Percentiles rank a stretch among this genome's conserved stretches.
phyloP scores from a whole-genome alignment of 2,329 filamentous ascomycete species.

The Fusarium sp. region DNA sequence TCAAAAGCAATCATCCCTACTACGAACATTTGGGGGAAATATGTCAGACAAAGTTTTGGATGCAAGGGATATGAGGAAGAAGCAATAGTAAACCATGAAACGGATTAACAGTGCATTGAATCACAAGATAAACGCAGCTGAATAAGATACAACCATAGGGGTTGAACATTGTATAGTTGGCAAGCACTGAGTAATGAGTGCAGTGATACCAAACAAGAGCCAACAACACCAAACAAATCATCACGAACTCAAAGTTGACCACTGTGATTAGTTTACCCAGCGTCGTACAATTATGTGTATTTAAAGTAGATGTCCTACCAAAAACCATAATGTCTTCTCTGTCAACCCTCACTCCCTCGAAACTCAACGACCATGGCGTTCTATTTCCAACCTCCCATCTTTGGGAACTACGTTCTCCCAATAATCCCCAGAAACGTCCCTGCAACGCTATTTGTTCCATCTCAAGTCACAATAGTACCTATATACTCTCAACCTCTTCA shows the following conservation, averaged over 20 bases:
- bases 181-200: background rate
- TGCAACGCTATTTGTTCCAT: background rate
- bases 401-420: constrained; percentile 21
- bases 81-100: background rate
- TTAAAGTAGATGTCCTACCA: background rate
- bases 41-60: background rate
- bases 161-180: background rate
- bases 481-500: constrained; percentile 1
- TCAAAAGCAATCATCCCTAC: background rate
- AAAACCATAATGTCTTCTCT: background rate
- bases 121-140: background rate
- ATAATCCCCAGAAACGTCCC: background rate
- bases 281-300: background rate
- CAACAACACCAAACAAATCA: constrained; percentile 16
- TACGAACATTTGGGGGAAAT: too few species aligned
- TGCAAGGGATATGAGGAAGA: background rate
- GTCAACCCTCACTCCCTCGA: background rate
- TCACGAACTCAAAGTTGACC: constrained; percentile 6
- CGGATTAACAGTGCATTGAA: background rate
- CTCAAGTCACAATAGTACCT: background rate
- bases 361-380: constrained; percentile 40
- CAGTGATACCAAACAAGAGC: background rate
- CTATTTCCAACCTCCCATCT: constrained; percentile 45
- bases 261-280: constrained; percentile 6
- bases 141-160: background rate